phyloP scores from a whole-genome alignment of 495 filamentous ascomycete genomes.

The Annulohypoxylon moriforme region DNA sequence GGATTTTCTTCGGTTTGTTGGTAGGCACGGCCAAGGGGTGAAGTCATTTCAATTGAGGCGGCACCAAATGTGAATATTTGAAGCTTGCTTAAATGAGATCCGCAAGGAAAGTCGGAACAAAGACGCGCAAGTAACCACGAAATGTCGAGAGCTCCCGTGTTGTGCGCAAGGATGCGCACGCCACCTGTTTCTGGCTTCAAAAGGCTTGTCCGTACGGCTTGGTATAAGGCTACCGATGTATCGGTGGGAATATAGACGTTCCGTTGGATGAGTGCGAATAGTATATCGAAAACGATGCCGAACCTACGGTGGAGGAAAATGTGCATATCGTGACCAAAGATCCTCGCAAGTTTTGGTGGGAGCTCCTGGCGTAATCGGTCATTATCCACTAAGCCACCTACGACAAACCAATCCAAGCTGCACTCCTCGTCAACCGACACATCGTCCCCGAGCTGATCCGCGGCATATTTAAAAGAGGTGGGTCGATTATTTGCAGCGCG shows the following conservation, averaged over 20 bases:
- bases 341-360: conserved; percentile 44
- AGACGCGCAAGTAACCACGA: conserved; percentile 52
- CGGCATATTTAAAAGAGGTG: conserved; percentile 15
- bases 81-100: conserved; percentile 50
- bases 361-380: conserved; percentile 34
- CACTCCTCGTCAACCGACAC: conserved; percentile 37
- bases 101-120: conserved; percentile 52
- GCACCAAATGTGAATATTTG: conserved; percentile 59
- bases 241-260: conserved; percentile 44
- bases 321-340: conserved; percentile 53
- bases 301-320: conserved; percentile 47
- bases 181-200: conserved; percentile 50
- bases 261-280: conserved; percentile 48
- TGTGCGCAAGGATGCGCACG: conserved; percentile 54
- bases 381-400: conserved; percentile 46
- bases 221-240: conserved; percentile 46
- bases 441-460: conserved; percentile 43
- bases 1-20: conserved; percentile 17
- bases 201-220: conserved; percentile 48
- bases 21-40: conserved; percentile 46
- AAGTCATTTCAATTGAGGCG: conserved; percentile 53
- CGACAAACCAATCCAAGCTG: conserved; percentile 53
- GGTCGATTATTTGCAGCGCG: conserved; percentile 10
- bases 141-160: conserved; percentile 47
- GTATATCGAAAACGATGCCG: conserved; percentile 49